Percentiles rank a stretch among this genome's conserved stretches.
These are phyloP conservation scores for Flaveria ramosissima DNA, from an alignment of 129 eudicot genomes.

Conservation along the genomic window DNA sequence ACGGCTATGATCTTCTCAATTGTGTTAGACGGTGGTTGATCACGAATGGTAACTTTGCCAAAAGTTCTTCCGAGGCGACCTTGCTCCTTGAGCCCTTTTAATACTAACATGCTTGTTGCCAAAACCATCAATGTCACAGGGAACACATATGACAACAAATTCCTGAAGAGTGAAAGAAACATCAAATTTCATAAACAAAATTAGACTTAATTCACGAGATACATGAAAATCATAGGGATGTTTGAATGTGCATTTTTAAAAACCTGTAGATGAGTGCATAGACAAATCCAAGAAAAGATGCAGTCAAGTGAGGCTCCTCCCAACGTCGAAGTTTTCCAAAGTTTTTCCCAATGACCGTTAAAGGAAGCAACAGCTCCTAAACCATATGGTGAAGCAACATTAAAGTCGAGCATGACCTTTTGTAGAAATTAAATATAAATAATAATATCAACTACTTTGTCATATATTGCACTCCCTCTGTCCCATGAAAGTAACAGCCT, in stretches of 20 bases:
- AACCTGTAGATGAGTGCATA: conserved; percentile 81
- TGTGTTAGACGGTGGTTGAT: conserved; percentile 98
- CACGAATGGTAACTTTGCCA: conserved; percentile 79
- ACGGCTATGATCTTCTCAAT: conserved; percentile 90
- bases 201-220: not conserved
- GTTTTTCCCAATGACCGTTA: conserved; percentile 52
- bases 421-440: not conserved
- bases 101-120: conserved; percentile 74
- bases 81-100: conserved; percentile 86
- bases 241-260: conserved; percentile 8
- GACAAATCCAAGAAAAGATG: conserved; percentile 72
- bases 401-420: conserved; percentile 21
- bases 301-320: conserved; percentile 83
- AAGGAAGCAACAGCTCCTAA: conserved; percentile 87
- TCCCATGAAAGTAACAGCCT: not conserved
- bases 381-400: conserved; percentile 16
- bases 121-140: conserved; percentile 65
- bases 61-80: conserved; percentile 92
- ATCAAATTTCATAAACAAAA: not conserved
- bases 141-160: conserved; percentile 63
- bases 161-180: conserved; percentile 45
- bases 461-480: not conserved
- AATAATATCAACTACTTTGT: not conserved
- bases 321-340: conserved; percentile 74
- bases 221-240: not conserved